Conservation (phyloP, 129 eudicot genomes). For the Centaurea solstitialis region DNA sequence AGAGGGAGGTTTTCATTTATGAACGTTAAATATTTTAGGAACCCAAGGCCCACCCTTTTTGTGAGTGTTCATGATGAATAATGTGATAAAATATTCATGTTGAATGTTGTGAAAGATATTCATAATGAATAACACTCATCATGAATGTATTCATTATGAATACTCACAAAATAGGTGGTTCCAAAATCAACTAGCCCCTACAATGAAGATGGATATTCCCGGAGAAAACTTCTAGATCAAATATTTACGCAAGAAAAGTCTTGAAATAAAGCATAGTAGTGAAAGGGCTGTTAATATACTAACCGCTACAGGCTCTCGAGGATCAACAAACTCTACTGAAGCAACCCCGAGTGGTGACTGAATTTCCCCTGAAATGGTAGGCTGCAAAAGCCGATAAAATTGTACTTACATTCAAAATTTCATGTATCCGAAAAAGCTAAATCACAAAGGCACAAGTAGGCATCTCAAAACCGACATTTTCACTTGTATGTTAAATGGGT, state of each 20-base stretch:
- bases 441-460: not conserved
- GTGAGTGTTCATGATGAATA: not conserved
- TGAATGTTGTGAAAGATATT: not conserved
- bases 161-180: not conserved
- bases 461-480: not conserved
- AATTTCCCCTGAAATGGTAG: conserved; percentile 81
- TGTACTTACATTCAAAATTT: not conserved
- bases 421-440: not conserved
- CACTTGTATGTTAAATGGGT: not conserved
- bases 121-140: not conserved
- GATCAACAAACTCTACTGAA: conserved; percentile 85
- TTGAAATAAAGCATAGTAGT: not conserved
- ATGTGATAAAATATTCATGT: not conserved
- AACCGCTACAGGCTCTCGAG: conserved; percentile 87
- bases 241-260: not conserved
- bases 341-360: conserved; percentile 88
- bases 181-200: not conserved
- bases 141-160: not conserved
- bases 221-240: not conserved
- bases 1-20: not conserved
- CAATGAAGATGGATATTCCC: not conserved
- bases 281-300: conserved; percentile 34
- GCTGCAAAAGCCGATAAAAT: conserved; percentile 42
- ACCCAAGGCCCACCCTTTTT: not conserved
- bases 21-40: not conserved